Evolutionary conservation across 2,329 filamentous ascomycete species (phyloP), one percentile per base, ranked within the genome.

Genomic region (Emydomyces testavorans): DNA sequence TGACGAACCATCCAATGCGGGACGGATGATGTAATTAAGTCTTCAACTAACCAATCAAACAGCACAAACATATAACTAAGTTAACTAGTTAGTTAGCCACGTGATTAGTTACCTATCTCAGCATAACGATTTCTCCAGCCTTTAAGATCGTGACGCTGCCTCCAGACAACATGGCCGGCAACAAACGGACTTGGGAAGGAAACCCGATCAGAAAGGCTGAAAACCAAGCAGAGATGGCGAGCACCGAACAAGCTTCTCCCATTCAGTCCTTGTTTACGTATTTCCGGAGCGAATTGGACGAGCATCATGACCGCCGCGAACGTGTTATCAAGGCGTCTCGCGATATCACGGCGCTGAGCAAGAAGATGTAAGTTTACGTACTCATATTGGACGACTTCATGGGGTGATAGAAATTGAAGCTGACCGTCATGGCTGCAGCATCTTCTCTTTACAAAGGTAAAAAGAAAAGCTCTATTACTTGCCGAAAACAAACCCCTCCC

Each of bases 221-320:
- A 13, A 32, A 29, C 16, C 37, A 36, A 13, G 35, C 18, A 31
- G 31, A 48, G 4, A 48, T 48, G 49, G 38, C 31, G 4, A 26
- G 35, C 6, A 21, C 26, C 4, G 54, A 62, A 10, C 36, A 58
- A 3, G 45, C 53, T 3, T 72, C 71, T 49, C 68, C 70, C 1
- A 72, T 73, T 52, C 63, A 75, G 52, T 63, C 80, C 55, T 88
- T 96, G 76, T 98, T 98, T 63, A 83, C 86, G 64, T 70, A 65
- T 6, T 94, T 96, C 64, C 82, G 89, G 44, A 75, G 83, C 59
- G 89, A 95, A 67, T 74, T 98, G 23, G 92, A 98, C 61, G 80
- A 92, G 67, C 90, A 96, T 63, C 86, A 98, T 65, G 92, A 96
- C 66, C 82, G 92, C 13, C 78, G 88, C 49, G 89, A 95, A 69